phyloP scores from a whole-genome alignment of 352 stramenopile genomes.

The Globisporangium alternatum region DNA sequence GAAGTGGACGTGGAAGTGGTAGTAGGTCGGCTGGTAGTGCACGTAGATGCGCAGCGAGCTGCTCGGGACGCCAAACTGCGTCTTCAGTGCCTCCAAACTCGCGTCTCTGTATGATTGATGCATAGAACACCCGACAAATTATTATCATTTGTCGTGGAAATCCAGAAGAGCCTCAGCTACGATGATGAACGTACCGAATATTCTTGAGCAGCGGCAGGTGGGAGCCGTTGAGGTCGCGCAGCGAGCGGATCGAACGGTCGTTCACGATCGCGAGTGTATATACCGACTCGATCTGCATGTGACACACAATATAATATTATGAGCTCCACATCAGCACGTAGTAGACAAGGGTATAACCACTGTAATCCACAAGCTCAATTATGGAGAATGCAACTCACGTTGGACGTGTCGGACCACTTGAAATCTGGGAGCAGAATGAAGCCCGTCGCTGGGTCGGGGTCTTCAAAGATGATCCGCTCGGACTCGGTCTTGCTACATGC shows the following conservation, averaged over 20 bases:
- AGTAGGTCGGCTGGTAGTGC: constrained; percentile 89
- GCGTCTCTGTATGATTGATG: constrained; percentile 37
- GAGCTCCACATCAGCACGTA: neutral
- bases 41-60: constrained; percentile 80
- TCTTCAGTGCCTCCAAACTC: constrained; percentile 44
- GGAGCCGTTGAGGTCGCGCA: constrained; percentile 64
- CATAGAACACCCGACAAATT: neutral
- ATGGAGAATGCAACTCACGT: constrained; percentile 30
- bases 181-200: constrained; percentile 42
- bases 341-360: neutral
- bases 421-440: constrained; percentile 84
- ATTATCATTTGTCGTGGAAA: no score
- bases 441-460: constrained; percentile 53
- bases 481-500: constrained; percentile 67
- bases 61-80: constrained; percentile 50
- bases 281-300: constrained; percentile 60
- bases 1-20: constrained; percentile 88
- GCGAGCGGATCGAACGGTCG: constrained; percentile 64
- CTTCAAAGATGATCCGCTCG: constrained; percentile 79
- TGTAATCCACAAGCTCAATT: neutral
- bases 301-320: neutral
- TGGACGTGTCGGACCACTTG: constrained; percentile 74
- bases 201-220: constrained; percentile 72
- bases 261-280: constrained; percentile 84
- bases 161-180: neutral